A percentile compares a stretch with the other conserved stretches of the same genome.
Conservation (phyloP, 495 filamentous ascomycete species). For the Hypoxylon rickii region DNA sequence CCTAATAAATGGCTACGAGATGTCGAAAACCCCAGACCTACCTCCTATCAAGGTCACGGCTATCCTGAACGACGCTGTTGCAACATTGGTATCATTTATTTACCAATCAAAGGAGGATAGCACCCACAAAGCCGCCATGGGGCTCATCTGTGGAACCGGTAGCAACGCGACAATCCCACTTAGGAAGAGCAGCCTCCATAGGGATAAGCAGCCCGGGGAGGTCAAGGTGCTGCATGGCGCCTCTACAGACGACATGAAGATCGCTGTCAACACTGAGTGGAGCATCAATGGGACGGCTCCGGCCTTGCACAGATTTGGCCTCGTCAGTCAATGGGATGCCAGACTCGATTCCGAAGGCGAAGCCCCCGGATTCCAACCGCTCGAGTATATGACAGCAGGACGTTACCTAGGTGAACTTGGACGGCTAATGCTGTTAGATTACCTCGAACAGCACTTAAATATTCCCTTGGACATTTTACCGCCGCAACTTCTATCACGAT, state of each 20-base stretch:
- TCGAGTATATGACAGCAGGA: constrained; percentile 87
- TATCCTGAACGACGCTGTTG: constrained; percentile 81
- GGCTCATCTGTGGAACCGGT: constrained; percentile 81
- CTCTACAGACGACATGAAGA: constrained; percentile 57
- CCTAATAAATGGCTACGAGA: constrained; percentile 69
- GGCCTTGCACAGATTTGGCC: constrained; percentile 64
- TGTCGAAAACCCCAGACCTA: constrained; percentile 51
- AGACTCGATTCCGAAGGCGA: constrained; percentile 67
- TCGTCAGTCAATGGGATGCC: constrained; percentile 74
- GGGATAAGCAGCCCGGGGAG: constrained; percentile 57
- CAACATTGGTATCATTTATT: constrained; percentile 76
- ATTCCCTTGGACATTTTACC: constrained; percentile 55
- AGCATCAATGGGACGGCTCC: constrained; percentile 74
- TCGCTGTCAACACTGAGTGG: constrained; percentile 87
- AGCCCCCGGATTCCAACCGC: constrained; percentile 79
- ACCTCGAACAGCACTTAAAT: constrained; percentile 55
- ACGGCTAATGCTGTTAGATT: constrained; percentile 70
- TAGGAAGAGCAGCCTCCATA: constrained; percentile 64
- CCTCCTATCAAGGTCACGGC: constrained; percentile 73
- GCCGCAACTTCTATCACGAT: constrained; percentile 60
- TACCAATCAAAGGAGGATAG: constrained; percentile 59
- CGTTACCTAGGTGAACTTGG: constrained; percentile 85
- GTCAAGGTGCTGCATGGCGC: constrained; percentile 65
- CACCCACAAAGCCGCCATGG: constrained; percentile 65
- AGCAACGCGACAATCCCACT: constrained; percentile 83